These are phyloP conservation scores for Wallacemonas sp. DNA, from an alignment of 208 protist species.

Conservation along the genomic window DNA sequence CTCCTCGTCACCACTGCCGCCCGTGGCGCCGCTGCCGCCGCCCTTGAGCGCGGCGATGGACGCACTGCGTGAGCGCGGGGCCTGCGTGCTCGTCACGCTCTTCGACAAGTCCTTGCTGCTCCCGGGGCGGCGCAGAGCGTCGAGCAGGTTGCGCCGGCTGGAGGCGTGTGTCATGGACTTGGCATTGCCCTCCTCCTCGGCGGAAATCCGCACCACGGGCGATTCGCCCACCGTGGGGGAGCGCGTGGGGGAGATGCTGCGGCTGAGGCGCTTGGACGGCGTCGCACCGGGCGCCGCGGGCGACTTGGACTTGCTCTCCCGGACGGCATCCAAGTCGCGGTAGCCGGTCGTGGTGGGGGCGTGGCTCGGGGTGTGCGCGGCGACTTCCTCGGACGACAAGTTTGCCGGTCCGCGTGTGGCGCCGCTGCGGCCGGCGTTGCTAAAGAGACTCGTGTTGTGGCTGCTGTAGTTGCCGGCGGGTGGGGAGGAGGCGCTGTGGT, in stretches of 20 bases:
- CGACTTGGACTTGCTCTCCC: not conserved
- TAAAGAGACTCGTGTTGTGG: not conserved
- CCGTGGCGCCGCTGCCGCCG: not conserved
- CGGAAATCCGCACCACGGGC: not conserved
- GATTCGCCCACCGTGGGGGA: not conserved
- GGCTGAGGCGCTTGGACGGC: not conserved
- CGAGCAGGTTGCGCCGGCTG: not conserved
- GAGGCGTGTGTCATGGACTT: not conserved
- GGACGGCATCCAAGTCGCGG: not conserved
- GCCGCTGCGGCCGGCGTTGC: too few relatives aligned
- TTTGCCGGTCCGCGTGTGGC: too few relatives aligned
- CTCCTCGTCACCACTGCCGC: too few relatives aligned
- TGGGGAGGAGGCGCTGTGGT: too few relatives aligned
- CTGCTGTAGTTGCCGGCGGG: too few relatives aligned
- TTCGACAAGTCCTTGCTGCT: not conserved
- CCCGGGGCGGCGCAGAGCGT: not conserved
- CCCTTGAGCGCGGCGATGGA: not conserved
- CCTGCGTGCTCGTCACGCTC: constrained; percentile 4
- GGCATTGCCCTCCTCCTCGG: constrained; percentile 6
- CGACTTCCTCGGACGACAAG: too few relatives aligned
- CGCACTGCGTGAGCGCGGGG: not conserved
- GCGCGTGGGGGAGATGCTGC: not conserved
- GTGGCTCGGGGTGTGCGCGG: too few relatives aligned
- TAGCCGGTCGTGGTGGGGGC: not conserved
- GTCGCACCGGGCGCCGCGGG: too few relatives aligned